Evolutionary conservation across 2,329 filamentous ascomycete genomes (phyloP).

Genomic region (Coleophoma cylindrospora): DNA sequence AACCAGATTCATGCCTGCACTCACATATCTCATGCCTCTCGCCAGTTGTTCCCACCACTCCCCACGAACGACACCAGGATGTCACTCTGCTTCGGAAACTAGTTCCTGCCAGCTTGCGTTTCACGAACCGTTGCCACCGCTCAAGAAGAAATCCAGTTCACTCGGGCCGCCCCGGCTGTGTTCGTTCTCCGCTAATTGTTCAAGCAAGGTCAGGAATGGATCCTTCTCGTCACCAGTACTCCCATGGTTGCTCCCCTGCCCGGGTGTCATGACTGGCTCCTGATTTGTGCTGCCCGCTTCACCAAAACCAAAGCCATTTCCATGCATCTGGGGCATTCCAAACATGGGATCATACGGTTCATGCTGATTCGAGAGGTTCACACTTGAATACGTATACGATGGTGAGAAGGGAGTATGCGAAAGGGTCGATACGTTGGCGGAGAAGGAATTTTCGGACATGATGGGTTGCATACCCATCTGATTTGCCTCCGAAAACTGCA

Average conservation of each 20-base stretch:
- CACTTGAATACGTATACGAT: constrained; percentile 20
- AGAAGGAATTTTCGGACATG: constrained; percentile 8
- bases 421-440: constrained; percentile 10
- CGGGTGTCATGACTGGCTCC: constrained; percentile 36
- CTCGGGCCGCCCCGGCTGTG: constrained; percentile 61
- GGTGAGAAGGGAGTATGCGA: constrained; percentile 27
- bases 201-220: constrained; percentile 72
- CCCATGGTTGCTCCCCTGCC: constrained; percentile 42
- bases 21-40: no score
- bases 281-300: constrained; percentile 35
- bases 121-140: constrained; percentile 12
- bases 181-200: constrained; percentile 81
- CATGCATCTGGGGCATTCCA: constrained; percentile 46
- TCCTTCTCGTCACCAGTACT: constrained; percentile 66
- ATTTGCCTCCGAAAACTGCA: constrained; percentile 3
- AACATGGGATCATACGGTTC: constrained; percentile 56
- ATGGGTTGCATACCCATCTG: constrained; percentile 4
- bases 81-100: no score
- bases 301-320: constrained; percentile 39
- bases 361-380: constrained; percentile 6
- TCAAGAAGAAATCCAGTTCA: constrained; percentile 74
- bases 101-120: not conserved
- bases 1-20: no score
- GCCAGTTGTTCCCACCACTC: no score
- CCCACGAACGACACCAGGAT: no score